A percentile compares a stretch with the other conserved stretches of the same genome.
phyloP scores from a whole-genome alignment of 208 protist species.

The Strigomonas culicis region DNA sequence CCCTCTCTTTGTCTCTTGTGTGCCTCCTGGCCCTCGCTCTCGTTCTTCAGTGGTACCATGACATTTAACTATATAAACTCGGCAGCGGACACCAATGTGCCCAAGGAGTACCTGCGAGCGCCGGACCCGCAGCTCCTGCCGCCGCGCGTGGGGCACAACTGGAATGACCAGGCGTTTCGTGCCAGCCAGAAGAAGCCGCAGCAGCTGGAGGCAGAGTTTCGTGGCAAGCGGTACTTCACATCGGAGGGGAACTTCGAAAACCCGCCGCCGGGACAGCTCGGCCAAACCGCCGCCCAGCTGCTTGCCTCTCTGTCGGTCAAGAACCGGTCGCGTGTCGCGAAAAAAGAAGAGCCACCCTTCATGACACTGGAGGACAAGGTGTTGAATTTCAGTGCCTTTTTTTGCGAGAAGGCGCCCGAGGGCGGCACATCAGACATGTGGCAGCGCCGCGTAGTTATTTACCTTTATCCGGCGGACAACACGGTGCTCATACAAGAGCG shows the following conservation, averaged over 20 bases:
- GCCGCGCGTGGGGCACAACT: constrained; percentile 85
- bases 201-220: constrained; percentile 80
- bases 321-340: constrained; percentile 18
- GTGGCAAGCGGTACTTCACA: constrained; percentile 59
- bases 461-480: constrained; percentile 94
- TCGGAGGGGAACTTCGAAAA: constrained; percentile 46
- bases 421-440: constrained; percentile 77
- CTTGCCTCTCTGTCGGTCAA: constrained; percentile 40
- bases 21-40: no score
- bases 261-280: constrained; percentile 32
- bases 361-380: constrained; percentile 93
- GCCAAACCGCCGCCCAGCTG: constrained; percentile 71
- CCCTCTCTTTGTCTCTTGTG: neutral
- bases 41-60: neutral
- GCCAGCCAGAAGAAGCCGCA: constrained; percentile 74
- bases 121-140: constrained; percentile 71
- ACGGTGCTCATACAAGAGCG: constrained; percentile 94
- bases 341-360: constrained; percentile 19
- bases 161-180: constrained; percentile 85
- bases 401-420: constrained; percentile 92
- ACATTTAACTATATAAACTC: neutral
- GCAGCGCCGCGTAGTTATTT: constrained; percentile 89
- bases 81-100: constrained; percentile 36
- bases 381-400: constrained; percentile 95
- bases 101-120: constrained; percentile 74